Evolutionary conservation across 176 grass and related monocot genomes (phyloP).

Genomic region (Poa annua): DNA sequence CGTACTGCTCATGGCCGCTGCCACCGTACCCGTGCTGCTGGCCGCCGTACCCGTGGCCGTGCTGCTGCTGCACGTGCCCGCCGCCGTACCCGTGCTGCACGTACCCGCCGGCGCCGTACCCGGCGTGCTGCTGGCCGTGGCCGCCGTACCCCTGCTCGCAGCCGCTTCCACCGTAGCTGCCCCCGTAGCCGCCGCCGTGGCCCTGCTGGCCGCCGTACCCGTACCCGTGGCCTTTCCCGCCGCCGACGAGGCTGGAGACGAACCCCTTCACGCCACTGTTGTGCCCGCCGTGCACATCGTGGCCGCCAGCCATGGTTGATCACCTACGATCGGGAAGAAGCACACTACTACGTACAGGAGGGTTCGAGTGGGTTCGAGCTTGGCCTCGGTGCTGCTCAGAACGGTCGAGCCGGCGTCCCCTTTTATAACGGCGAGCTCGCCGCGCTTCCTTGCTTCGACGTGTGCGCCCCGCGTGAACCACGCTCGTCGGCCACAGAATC

Average conservation of each 20-base stretch:
- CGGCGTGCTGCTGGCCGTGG: slow-evolving; percentile 28
- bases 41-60: neutral
- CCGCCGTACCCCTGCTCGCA: slow-evolving; percentile 6
- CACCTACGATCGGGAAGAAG: neutral
- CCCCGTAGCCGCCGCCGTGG: slow-evolving; percentile 13
- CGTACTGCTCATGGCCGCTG: neutral
- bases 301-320: slow-evolving; percentile 43
- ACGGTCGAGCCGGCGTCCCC: no score
- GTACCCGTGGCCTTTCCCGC: slow-evolving; percentile 10
- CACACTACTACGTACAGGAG: neutral
- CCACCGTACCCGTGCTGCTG: slow-evolving; percentile 4
- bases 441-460: neutral
- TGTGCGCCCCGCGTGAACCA: slow-evolving; percentile 16
- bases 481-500: neutral
- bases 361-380: neutral
- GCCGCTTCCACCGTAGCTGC: neutral
- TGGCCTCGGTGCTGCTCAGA: neutral
- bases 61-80: neutral
- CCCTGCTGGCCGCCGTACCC: slow-evolving; percentile 13
- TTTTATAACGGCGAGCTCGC: slow-evolving; percentile 29
- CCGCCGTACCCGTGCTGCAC: neutral
- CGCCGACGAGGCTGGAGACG: slow-evolving; percentile 42
- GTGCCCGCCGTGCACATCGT: slow-evolving; percentile 48
- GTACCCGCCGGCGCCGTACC: neutral
- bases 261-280: slow-evolving; percentile 50